These are phyloP conservation scores for Hypoxylon intermedium DNA, from an alignment of 495 filamentous ascomycete genomes.

Conservation along the genomic window DNA sequence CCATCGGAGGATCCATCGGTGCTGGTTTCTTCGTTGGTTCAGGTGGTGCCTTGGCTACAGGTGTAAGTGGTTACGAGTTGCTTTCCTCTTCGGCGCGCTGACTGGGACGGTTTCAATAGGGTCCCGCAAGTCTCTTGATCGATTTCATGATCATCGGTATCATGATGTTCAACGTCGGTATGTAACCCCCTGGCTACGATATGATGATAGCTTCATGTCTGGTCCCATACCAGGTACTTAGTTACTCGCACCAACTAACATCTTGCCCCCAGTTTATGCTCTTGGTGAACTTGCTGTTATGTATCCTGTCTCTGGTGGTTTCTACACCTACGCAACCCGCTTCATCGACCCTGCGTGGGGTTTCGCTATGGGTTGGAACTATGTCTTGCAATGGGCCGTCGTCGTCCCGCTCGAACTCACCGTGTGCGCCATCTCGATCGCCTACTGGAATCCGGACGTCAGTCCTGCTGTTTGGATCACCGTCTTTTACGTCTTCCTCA, in stretches of 20 bases:
- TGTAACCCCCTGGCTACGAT: too few relatives aligned
- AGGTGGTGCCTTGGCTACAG: slow-evolving; percentile 53
- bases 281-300: slow-evolving; percentile 77
- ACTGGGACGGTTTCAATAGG: slow-evolving; percentile 36
- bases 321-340: slow-evolving; percentile 72
- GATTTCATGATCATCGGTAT: slow-evolving; percentile 63
- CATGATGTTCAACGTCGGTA: slow-evolving; percentile 62
- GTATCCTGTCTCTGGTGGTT: slow-evolving; percentile 68
- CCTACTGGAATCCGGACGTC: slow-evolving; percentile 62
- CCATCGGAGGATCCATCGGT: slow-evolving; percentile 75
- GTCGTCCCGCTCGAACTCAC: slow-evolving; percentile 64
- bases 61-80: slow-evolving; percentile 41
- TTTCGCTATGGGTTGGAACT: slow-evolving; percentile 88
- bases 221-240: too few relatives aligned
- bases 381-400: slow-evolving; percentile 69
- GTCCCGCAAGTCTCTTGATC: slow-evolving; percentile 58
- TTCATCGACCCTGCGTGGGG: slow-evolving; percentile 81
- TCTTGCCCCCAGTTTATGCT: slow-evolving; percentile 60
- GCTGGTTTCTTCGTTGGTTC: slow-evolving; percentile 67
- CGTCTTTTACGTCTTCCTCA: slow-evolving; percentile 60
- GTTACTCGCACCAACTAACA: slow-evolving; percentile 14
- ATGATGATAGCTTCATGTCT: too few relatives aligned
- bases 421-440: slow-evolving; percentile 61
- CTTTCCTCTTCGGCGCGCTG: not conserved
- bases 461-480: slow-evolving; percentile 71